Conservation (phyloP, 2,329 filamentous ascomycete genomes). For the Clarireedia monteithiana region DNA sequence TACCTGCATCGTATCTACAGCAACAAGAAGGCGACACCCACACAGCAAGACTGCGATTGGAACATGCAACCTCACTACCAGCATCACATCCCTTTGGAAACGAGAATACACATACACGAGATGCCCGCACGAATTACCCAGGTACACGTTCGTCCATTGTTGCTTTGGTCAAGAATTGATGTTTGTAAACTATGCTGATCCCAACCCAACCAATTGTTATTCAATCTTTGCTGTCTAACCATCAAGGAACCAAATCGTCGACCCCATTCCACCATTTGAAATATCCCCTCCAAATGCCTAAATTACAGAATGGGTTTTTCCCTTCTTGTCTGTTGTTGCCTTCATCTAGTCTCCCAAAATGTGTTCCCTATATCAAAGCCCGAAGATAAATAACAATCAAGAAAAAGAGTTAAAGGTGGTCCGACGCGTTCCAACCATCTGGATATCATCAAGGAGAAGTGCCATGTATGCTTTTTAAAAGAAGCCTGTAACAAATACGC, state of each 20-base stretch:
- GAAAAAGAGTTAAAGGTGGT: not conserved
- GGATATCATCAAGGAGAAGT: slow-evolving; percentile 10
- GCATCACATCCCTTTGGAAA: not conserved
- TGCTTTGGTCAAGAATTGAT: not conserved
- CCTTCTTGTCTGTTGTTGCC: not conserved
- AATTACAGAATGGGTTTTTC: slow-evolving; percentile 6
- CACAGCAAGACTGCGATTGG: not conserved
- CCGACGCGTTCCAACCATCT: not conserved
- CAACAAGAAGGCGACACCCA: not conserved
- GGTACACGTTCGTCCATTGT: not conserved
- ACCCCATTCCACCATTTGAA: not conserved
- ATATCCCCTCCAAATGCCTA: not conserved
- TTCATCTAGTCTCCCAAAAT: not conserved
- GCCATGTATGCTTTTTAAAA: slow-evolving; percentile 7
- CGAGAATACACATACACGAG: not conserved
- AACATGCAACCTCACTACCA: not conserved
- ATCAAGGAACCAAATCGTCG: not conserved
- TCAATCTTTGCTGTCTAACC: not conserved
- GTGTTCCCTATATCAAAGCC: not conserved
- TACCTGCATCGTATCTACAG: not conserved
- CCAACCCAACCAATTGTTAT: not conserved
- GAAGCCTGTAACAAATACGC: not conserved
- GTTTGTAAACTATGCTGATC: not conserved
- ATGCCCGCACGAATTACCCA: no score
- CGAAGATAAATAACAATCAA: not conserved